phyloP scores from a whole-genome alignment of 2,329 filamentous ascomycete genomes.

The Sclerotinia sclerotiorum region DNA sequence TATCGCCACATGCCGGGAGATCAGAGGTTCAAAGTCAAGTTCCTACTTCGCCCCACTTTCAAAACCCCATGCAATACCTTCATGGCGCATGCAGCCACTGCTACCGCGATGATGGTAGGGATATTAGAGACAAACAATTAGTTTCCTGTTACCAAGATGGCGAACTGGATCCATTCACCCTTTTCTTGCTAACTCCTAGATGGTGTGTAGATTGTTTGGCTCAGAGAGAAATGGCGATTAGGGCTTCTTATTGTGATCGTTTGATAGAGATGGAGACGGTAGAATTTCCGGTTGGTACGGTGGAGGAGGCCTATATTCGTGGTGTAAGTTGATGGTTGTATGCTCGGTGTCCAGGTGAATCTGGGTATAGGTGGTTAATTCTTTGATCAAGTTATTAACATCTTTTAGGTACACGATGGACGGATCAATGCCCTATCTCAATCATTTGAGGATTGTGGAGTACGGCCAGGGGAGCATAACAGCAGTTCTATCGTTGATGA shows the following conservation, averaged over 20 bases:
- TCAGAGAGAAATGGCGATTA: constrained; percentile 11
- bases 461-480: neutral
- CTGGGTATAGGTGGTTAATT: neutral
- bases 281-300: neutral
- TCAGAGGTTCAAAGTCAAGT: constrained; percentile 2
- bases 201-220: constrained; percentile 19
- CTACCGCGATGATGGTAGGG: constrained; percentile 17
- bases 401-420: constrained; percentile 15
- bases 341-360: neutral
- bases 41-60: neutral
- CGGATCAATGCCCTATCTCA: constrained; percentile 19
- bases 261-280: constrained; percentile 12
- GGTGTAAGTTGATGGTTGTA: constrained; percentile 8
- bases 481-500: neutral
- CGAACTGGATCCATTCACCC: constrained; percentile 1
- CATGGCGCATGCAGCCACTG: constrained; percentile 17
- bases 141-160: constrained; percentile 8
- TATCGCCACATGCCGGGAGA: constrained; percentile 7
- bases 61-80: constrained; percentile 15
- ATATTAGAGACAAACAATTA: constrained; percentile 20
- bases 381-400: neutral
- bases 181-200: constrained; percentile 17
- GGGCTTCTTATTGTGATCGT: constrained; percentile 10
- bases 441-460: constrained; percentile 11
- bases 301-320: constrained; percentile 14